Base-by-base conservation (phyloP, 2,329 filamentous ascomycete genomes). In the Cordyceps militaris region DNA sequence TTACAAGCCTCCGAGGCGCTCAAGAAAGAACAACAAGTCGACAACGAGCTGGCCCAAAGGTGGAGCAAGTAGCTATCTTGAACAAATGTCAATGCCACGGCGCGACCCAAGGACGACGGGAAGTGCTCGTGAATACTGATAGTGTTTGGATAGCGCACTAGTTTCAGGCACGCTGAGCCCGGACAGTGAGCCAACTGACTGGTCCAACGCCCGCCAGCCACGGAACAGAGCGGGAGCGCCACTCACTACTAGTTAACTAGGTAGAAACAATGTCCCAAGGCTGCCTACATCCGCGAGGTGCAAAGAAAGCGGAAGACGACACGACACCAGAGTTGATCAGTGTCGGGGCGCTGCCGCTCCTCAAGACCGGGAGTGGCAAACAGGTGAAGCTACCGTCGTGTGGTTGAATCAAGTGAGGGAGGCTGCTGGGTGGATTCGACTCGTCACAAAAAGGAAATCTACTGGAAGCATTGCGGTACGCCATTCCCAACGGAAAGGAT, bases 381-480 rank as follows among this genome's bases (percentile, higher is more conserved):
- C 19, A 19, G 38, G 28, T 34, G 14, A 40, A 19, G 24, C 4
- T 28, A 16, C 23, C 49, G 30, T 42, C 16, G 2, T 42, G 4
- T 3, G 4, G 28, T 36, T 49, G 26, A 28, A 26, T 8, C 5
- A 23, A 19, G 32, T 24, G 24, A 28, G 21, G 36, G 36, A 21
- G 21, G 49, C 36, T 28, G 36, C 36, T 38, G 36, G 42, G 53
- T 56, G 40, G 53, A 38, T 56, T 48, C 42, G 53, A 30, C 53
- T 48, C 40, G 52, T 56, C 43, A 56, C 30, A 56, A 56, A 47
- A 48, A 48, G 53, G 53, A 56, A 56, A 42, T 40, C 51, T 38
- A 34, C 30, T 47, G 30, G 52, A 55, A 55, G 52, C 42, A 10
- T 46, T 7, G 34, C 34, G 10, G 10, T 32, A 21, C 47, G 32